Evolutionary conservation across 2,329 filamentous ascomycete genomes (phyloP).

Genomic region (Exophiala dermatitidis): DNA sequence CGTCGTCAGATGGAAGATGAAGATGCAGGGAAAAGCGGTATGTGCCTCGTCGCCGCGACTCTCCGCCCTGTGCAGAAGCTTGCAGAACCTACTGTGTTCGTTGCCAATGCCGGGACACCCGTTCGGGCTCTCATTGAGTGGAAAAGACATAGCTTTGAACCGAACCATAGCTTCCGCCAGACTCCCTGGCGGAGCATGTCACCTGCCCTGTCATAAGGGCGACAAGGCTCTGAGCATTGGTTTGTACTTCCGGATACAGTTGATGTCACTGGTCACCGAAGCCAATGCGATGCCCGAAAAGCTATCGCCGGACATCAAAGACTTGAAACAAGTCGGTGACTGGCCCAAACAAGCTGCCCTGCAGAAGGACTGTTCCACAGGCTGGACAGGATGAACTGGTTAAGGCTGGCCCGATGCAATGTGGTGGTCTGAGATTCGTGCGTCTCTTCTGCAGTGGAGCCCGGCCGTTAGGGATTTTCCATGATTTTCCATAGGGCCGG

Average conservation of each 20-base stretch:
- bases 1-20: background rate
- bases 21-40: background rate
- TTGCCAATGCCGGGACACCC: background rate
- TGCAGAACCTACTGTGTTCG: background rate
- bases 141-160: conserved; percentile 1
- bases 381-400: background rate
- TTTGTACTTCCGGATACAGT: conserved; percentile 4
- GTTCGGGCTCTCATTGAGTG: background rate
- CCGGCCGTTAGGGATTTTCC: background rate
- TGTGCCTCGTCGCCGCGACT: background rate
- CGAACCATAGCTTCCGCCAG: conserved; percentile 10
- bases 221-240: conserved; percentile 10
- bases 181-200: conserved; percentile 8
- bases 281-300: conserved; percentile 4
- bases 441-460: background rate
- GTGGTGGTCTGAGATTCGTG: conserved; percentile 16
- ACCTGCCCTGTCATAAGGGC: conserved; percentile 1
- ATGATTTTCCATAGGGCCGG: conserved; percentile 2
- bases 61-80: background rate
- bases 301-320: background rate
- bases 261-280: background rate
- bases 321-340: background rate
- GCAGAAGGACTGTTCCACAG: background rate
- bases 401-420: background rate
- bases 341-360: background rate